Base-by-base conservation (phyloP, 2,329 filamentous ascomycete genomes). In the Macrophomina phaseolina region DNA sequence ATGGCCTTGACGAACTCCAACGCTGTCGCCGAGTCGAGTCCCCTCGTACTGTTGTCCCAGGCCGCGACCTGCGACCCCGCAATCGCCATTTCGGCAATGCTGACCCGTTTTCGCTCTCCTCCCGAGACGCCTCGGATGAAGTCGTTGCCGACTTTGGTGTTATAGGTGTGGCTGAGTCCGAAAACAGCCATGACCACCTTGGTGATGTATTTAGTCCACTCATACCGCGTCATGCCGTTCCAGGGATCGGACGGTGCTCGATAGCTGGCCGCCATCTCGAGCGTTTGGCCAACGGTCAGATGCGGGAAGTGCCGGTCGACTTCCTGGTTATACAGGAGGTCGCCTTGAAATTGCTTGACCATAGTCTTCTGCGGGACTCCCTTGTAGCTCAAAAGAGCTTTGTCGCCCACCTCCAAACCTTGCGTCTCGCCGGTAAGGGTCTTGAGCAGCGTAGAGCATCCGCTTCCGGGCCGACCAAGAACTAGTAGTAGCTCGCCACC, bases 401-500 rank as follows among this genome's bases (percentile, higher is more conserved):
- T 67, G 0, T 83, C 73, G 30, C 84, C 85, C 2, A 89, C 71
- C 12, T 82, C 76, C 23, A 91, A 78, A 0, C 88, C 88, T 55
- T 88, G 79, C 9, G 87, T 79, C 73, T 91, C 85, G 48, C 87
- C 87, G 16, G 81, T 84, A 32, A 91, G 79, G 0, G 87, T 82
- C 77, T 90, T 90, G 11, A 91, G 79, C 0, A 90, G 78, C 0
- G 89, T 91, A 60, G 83, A 86, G 75, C 89, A 91, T 5, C 89
- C 89, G 4, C 85, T 87, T 0, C 82, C 85, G 0, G 82, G 82
- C 12, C 81, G 73, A 14, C 81, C 82, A 8, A 84, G 79, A 1
- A 84, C 82, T 45, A 91, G 88, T n/a, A 91, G 79, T 85, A 91
- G 90, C 80, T 92, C 90, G 56, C 90, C 90, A 68, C 86, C 86